These are phyloP conservation scores for Ganoderma sinense DNA, from an alignment of 1,284 basidiomycete species.

Conservation along the genomic window DNA sequence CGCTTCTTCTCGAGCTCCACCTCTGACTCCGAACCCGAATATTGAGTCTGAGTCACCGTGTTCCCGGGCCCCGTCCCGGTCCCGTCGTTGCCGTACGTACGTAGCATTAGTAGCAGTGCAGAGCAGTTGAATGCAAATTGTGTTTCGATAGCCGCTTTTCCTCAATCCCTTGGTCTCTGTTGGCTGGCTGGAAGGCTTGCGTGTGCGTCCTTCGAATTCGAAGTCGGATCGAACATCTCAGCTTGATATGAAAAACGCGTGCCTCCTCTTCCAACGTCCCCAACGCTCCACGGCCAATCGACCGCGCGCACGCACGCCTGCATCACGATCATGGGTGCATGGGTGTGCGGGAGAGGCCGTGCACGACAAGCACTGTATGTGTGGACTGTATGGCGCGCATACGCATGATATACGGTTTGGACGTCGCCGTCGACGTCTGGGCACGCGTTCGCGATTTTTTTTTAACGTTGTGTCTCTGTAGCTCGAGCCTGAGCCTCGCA, in stretches of 20 bases:
- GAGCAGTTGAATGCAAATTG: background rate
- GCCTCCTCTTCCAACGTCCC: background rate
- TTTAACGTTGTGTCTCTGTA: background rate
- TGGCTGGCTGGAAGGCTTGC: too few relatives aligned
- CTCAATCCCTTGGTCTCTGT: background rate
- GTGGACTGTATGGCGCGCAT: too few relatives aligned
- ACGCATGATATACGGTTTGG: too few relatives aligned
- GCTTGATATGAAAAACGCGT: background rate
- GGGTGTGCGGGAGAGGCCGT: too few relatives aligned
- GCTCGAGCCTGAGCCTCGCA: too few relatives aligned
- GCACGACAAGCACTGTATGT: too few relatives aligned
- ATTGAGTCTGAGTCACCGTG: too few relatives aligned
- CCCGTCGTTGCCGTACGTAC: background rate
- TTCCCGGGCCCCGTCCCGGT: background rate
- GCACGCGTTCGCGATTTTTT: background rate
- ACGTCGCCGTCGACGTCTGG: background rate
- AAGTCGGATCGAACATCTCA: background rate
- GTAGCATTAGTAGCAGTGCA: background rate
- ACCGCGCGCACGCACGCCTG: too few relatives aligned
- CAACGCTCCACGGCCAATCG: too few relatives aligned
- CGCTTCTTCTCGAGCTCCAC: too few relatives aligned
- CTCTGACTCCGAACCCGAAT: too few relatives aligned
- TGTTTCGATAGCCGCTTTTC: constrained; percentile 2
- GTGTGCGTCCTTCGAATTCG: background rate
- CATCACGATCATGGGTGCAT: too few relatives aligned